phyloP scores from a whole-genome alignment of 2,329 filamentous ascomycete genomes.

The Xylariaceae sp. region DNA sequence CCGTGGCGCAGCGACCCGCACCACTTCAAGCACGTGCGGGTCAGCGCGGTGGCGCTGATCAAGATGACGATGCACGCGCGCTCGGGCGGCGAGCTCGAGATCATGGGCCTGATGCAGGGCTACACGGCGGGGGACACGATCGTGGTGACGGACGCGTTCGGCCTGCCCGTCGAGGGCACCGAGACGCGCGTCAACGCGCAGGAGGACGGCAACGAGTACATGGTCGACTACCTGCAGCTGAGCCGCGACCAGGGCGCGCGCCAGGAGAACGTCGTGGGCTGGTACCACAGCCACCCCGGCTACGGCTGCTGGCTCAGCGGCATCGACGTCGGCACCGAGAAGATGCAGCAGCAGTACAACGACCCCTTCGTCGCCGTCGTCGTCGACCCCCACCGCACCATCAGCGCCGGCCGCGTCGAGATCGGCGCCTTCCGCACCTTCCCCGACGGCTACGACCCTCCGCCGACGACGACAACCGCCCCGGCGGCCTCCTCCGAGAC shows the following conservation, averaged over 20 bases:
- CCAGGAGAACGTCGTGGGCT: conserved; percentile 88
- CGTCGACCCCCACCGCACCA: conserved; percentile 91
- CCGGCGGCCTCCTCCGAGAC: conserved; percentile 5
- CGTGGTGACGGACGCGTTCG: conserved; percentile 88
- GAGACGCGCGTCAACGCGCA: conserved; percentile 97
- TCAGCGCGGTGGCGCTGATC: conserved; percentile 85
- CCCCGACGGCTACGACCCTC: conserved; percentile 61
- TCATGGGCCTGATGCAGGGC: conserved; percentile 98
- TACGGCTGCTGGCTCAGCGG: conserved; percentile 98
- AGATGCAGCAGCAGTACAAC: conserved; percentile 73
- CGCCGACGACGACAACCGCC: no score
- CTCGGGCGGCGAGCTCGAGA: conserved; percentile 83
- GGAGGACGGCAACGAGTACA: conserved; percentile 93
- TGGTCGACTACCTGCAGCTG: conserved; percentile 74
- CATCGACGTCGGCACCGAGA: conserved; percentile 88
- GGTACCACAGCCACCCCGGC: conserved; percentile 96
- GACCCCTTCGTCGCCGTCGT: conserved; percentile 95
- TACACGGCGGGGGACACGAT: conserved; percentile 81
- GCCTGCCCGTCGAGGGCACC: conserved; percentile 93
- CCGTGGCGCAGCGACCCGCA: conserved; percentile 75
- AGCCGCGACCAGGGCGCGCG: conserved; percentile 65
- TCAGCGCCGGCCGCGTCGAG: conserved; percentile 90
- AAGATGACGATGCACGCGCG: conserved; percentile 99
- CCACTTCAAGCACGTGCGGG: conserved; percentile 89
- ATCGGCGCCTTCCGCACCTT: conserved; percentile 95